These are phyloP conservation scores for Camelina sativa DNA, from an alignment of 345 rosid species.

Conservation along the genomic window DNA sequence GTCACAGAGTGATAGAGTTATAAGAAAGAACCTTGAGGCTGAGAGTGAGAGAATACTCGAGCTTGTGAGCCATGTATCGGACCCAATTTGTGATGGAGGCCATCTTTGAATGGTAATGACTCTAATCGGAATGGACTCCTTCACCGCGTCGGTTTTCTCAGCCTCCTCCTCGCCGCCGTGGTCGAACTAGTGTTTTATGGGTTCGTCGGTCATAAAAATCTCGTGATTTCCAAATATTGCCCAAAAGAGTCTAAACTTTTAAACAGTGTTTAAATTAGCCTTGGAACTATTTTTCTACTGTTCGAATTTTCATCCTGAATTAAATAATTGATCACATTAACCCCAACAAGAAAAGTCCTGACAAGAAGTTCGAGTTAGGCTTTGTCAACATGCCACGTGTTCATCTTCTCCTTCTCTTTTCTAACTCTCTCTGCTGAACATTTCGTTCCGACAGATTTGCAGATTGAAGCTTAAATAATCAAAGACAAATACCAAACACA, in stretches of 20 bases:
- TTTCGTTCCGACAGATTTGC: constrained; percentile 38
- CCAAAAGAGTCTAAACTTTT: background rate
- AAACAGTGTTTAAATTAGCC: background rate
- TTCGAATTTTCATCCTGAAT: background rate
- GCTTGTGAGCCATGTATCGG: constrained; percentile 72
- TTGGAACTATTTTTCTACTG: background rate
- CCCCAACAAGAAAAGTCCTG: background rate
- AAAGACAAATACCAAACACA: constrained; percentile 6
- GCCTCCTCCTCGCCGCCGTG: constrained; percentile 41
- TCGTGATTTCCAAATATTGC: constrained; percentile 6
- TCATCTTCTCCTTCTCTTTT: background rate
- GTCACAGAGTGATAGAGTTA: constrained; percentile 9
- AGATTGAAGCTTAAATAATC: constrained; percentile 17
- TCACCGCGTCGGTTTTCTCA: constrained; percentile 35
- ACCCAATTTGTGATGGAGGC: constrained; percentile 71
- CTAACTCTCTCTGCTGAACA: constrained; percentile 18
- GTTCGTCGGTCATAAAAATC: constrained; percentile 27
- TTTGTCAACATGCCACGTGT: constrained; percentile 44
- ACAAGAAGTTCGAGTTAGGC: constrained; percentile 1
- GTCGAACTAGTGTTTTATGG: constrained; percentile 19
- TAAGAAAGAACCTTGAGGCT: constrained; percentile 66
- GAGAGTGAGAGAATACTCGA: constrained; percentile 68
- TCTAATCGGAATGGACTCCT: constrained; percentile 10
- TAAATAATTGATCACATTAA: background rate
- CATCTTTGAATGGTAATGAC: constrained; percentile 48